These are phyloP conservation scores for Rhizopogon vinicolor DNA, from an alignment of 768 basidiomycete species.

Conservation along the genomic window DNA sequence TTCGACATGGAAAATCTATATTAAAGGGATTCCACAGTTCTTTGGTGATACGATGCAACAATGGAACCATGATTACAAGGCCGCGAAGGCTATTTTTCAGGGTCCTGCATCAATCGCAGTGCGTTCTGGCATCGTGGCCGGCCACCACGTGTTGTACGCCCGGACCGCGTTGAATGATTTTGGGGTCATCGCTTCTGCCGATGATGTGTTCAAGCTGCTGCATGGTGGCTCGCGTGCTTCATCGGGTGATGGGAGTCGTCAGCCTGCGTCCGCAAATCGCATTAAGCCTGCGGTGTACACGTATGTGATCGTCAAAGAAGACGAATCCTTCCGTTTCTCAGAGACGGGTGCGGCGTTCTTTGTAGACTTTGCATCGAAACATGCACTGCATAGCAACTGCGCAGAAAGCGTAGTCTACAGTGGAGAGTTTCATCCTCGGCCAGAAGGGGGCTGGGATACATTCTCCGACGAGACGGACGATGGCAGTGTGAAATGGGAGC, in stretches of 20 bases:
- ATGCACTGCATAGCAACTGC: constrained; percentile 80
- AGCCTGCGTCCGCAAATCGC: constrained; percentile 30
- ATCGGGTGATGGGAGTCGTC: constrained; percentile 6
- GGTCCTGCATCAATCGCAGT: constrained; percentile 60
- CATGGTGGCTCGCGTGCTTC: constrained; percentile 33
- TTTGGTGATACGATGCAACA: constrained; percentile 57
- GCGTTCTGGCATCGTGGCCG: constrained; percentile 65
- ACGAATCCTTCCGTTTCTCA: constrained; percentile 76
- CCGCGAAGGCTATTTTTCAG: constrained; percentile 67
- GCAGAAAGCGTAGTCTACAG: constrained; percentile 61
- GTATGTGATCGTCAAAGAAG: constrained; percentile 73
- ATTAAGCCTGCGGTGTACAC: constrained; percentile 84
- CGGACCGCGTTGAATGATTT: constrained; percentile 58
- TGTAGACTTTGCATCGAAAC: constrained; percentile 83
- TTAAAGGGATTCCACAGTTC: constrained; percentile 53
- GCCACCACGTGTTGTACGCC: constrained; percentile 71
- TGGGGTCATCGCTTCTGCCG: constrained; percentile 48
- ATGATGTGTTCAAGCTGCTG: constrained; percentile 48
- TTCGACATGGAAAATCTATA: constrained; percentile 74
- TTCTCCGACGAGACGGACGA: constrained; percentile 56
- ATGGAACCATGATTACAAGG: constrained; percentile 66
- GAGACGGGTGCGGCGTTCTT: constrained; percentile 87
- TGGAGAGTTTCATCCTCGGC: constrained; percentile 78
- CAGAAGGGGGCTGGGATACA: constrained; percentile 59
- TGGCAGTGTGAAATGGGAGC: constrained; percentile 64